Base-by-base conservation (phyloP, 257 asterid genomes). In the Ocimum tenuiflorum region DNA sequence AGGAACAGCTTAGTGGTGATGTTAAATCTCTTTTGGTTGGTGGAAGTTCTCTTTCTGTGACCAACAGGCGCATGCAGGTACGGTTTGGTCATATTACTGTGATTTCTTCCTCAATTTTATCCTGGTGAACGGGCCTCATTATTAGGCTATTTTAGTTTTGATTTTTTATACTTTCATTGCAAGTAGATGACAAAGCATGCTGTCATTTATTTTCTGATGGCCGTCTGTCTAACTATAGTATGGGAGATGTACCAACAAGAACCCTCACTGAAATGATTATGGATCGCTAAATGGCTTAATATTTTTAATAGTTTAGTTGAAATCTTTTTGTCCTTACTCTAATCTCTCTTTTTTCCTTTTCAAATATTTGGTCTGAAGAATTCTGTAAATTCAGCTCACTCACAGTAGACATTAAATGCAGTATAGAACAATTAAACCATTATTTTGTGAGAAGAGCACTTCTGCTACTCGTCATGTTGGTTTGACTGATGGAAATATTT, bases 21-120 rank as follows among this genome's bases (percentile, higher is more conserved):
- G 87, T 92, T 73, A 77, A 89, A 76, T 87, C 90, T 56, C 75
- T 92, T 65, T 77, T 89, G 82, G 78, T 79, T 68, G 91, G 94
- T 60, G 99, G 99, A 67, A 81, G 89, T 62, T 79, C 87, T 67
- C 97, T 92, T 71, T 88, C 99, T 49, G 86, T 56, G 65, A 94
- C 96, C 71, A 81, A 73, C 77, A 87, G 82, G 77, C 94, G 74
- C 68, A 57, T 87, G 85, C 91, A 86, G 95, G 97, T 92, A 79
- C 65, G 61, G 51, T 53, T 41, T 6, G 47, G 72, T 50, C 48
- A 12, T 42, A 18, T 3, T 48, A 18, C 29, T 41, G 35, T 43
- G 58, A 46, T 50, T 69, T 62, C 23, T 36, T 53, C 65, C n/a
- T 39, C 39, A 38, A 22, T 64, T 75, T 52, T 76, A 20, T 27